These are phyloP conservation scores for Aspergillus coremiiformis DNA, from an alignment of 495 filamentous ascomycete species.

Conservation along the genomic window DNA sequence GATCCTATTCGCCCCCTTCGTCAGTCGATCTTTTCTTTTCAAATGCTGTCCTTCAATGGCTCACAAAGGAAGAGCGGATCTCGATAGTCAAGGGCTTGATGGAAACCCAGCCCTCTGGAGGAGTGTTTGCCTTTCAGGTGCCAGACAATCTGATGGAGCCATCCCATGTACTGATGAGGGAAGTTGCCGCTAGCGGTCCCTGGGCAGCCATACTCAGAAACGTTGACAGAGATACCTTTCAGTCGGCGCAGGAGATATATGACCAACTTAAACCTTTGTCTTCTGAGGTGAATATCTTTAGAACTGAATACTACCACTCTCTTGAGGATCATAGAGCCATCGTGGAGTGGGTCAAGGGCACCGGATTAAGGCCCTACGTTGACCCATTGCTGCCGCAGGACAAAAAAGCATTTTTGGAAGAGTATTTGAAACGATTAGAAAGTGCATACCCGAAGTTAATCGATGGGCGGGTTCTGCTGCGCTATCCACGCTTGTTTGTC, in stretches of 20 bases:
- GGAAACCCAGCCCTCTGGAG: conserved; percentile 27
- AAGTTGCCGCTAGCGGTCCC: conserved; percentile 31
- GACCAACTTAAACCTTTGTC: conserved; percentile 37
- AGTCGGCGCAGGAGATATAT: conserved; percentile 40
- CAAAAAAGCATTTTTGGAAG: conserved; percentile 30
- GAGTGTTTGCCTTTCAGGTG: conserved; percentile 48
- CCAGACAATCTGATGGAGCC: conserved; percentile 45
- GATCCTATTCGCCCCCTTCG: conserved; percentile 25
- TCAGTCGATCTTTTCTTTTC: conserved; percentile 43
- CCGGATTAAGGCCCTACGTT: conserved; percentile 45
- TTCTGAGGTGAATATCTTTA: conserved; percentile 39
- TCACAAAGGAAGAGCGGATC: conserved; percentile 35
- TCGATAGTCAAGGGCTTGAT: conserved; percentile 35
- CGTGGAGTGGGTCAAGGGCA: conserved; percentile 52
- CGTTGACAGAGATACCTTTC: conserved; percentile 41
- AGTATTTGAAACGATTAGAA: conserved; percentile 32
- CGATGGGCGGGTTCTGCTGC: conserved; percentile 42
- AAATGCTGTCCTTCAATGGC: conserved; percentile 52
- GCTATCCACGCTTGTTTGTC: conserved; percentile 43
- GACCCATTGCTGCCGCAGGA: conserved; percentile 30
- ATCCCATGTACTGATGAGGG: conserved; percentile 43
- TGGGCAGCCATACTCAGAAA: conserved; percentile 29
- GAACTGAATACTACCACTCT: conserved; percentile 45
- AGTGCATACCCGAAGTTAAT: conserved; percentile 27
- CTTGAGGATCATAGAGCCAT: conserved; percentile 39